Evolutionary conservation across 2,329 filamentous ascomycete species (phyloP), one percentile per base, ranked within the genome.

Genomic region (Rugonectria rugulosa): DNA sequence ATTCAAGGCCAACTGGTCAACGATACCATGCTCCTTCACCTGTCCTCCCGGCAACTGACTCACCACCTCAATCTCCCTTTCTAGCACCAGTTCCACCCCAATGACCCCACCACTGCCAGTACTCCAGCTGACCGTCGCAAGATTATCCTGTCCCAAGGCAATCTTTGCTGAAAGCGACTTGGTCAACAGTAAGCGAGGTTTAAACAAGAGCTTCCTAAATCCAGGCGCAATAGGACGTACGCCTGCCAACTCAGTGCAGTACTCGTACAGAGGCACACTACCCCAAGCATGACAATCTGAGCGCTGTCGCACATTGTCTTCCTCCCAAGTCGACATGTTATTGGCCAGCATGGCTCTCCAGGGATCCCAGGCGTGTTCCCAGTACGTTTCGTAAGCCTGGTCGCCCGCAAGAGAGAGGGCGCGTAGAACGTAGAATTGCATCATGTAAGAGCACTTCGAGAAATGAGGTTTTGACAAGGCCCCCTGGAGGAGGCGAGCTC

Each of bases 281-380:
- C 57, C 53, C 57, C 57, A 59, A 4, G 57, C 57, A 14, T 59
- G 57, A 15, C 57, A 59, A 8, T 60, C 57, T 2, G 57, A 60
- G 4, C 57, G 49, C 34, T 60, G 54, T 2, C 54, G 49, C 5
- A 60, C 57, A 11, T 57, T 37, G 37, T 60, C 57, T 23, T 60
- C 57, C 37, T 55, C 50, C 57, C 57, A 60, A 3, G 57, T 60
- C 2, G 57, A 48, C 10, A 60, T 21, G 23, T 60, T 60, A n/a
- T 52, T 55, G 17, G 43, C 47, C 2, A 60, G 46, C 57, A 58
- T 57, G 19, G 31, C 20, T 12, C 43, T 34, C 57, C 55, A 60
- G 3, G 57, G 57, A 3, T 48, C 19, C 57, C 57, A 60, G 3
- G 47, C 46, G n/a, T 34, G 50, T n/a, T n/a, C 7, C 50, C 54